These are phyloP conservation scores for Lentinula boryana DNA, from an alignment of 768 basidiomycete species.

Conservation along the genomic window DNA sequence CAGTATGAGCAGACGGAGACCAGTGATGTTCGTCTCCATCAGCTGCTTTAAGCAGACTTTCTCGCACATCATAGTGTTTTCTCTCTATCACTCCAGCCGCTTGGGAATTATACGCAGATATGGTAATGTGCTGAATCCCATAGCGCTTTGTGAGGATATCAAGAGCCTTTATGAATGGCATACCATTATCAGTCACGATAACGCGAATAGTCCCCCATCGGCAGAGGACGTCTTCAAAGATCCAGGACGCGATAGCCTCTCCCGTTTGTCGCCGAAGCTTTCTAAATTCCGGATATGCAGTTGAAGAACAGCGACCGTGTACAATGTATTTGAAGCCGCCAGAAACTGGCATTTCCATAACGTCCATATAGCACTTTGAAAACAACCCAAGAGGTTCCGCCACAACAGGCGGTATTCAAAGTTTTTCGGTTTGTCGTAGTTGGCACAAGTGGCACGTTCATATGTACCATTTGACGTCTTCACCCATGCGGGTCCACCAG, in stretches of 20 bases:
- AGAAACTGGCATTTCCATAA: conserved; percentile 19
- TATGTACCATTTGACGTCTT: conserved; percentile 9
- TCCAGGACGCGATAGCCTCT: conserved; percentile 15
- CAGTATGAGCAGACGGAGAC: neutral
- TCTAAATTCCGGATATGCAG: conserved; percentile 16
- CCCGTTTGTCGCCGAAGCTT: conserved; percentile 16
- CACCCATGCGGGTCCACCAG: conserved; percentile 9
- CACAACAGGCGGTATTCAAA: conserved; percentile 21
- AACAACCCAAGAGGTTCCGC: conserved; percentile 20
- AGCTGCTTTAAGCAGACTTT: neutral
- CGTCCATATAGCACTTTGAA: conserved; percentile 19
- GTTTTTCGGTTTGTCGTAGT: neutral
- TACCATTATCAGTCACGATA: conserved; percentile 26
- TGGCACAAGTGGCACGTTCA: conserved; percentile 10
- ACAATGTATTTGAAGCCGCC: conserved; percentile 18
- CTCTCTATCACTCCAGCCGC: conserved; percentile 4
- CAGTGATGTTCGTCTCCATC: neutral
- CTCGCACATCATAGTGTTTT: neutral
- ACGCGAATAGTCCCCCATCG: conserved; percentile 19
- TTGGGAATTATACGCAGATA: conserved; percentile 24
- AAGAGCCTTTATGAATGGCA: conserved; percentile 15
- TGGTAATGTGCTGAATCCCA: conserved; percentile 22
- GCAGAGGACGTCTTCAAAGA: conserved; percentile 19
- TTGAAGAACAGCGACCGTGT: conserved; percentile 19
- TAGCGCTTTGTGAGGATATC: neutral